Base-by-base conservation (phyloP, 2,329 filamentous ascomycete species). In the Trichophyton schoenleinii region DNA sequence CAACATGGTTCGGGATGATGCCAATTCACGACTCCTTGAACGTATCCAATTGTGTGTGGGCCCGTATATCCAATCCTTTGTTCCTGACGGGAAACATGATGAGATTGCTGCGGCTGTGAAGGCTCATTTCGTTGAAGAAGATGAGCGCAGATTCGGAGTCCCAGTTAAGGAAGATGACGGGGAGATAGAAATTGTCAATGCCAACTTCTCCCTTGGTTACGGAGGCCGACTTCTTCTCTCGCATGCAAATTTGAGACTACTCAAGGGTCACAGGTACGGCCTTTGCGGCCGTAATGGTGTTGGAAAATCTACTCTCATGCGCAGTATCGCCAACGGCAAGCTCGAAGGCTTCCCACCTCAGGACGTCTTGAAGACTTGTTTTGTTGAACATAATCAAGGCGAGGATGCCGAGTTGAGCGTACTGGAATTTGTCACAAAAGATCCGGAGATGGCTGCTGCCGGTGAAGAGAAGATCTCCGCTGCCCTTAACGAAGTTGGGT, bases 221-320 rank as follows among this genome's bases (percentile, higher is more conserved):
- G 94, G 94, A 73, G 94, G 94, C 70, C 97, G 96, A 91, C 84
- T 99, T 67, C 80, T 99, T 64, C 83, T 99, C 22, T 96, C 91
- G 3, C 94, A 97, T 78, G 96, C 94, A 67, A 97, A 96, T 73
- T 80, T 99, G 49, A 87, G 91, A 48, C 84, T 99, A 7, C 83
- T 97, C 70, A 96, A 97, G 80, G 94, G 94, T 62, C 94, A 97
- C 76, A 87, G 94, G 63, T 99, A 99, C 72, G 94, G 94, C 73
- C 88, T 99, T 18, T 96, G 92, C 70, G 94, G 94, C 69, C 88
- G 92, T 69, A 99, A 99, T 74, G 94, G 94, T 78, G 91, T 91
- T 62, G 94, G 94, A 71, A 99, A 99, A 79, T 97, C 94, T n/a
- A 99, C 94, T 0, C 83, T 99, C 62, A 97, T 99, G 94, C 89